Base-by-base conservation (phyloP, 2,329 filamentous ascomycete genomes). In the Thelonectria olida region DNA sequence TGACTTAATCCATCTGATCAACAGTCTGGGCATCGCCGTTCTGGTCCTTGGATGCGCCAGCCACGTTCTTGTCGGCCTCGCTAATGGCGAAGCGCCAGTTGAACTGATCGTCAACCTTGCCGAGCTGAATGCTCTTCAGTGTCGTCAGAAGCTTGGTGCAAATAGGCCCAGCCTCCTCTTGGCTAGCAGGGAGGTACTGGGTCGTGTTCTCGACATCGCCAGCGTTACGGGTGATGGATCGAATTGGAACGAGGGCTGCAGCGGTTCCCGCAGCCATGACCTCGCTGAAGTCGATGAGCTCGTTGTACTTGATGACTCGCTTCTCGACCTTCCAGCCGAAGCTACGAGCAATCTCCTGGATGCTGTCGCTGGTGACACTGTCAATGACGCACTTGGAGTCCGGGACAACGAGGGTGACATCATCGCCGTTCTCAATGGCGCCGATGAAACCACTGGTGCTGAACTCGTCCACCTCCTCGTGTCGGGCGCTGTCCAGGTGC, bases 361-460 rank as follows among this genome's bases (percentile, higher is more conserved):
- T 85, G 65, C 90, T 94, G 65, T 93, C 88, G 58, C 90, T 91
- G 4, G 93, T 97, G 42, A 97, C 92, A 60, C 85, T 96, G 73
- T 93, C 88, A 74, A 98, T 97, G 39, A 96, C 92, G 72, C 90
- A 93, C 72, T 88, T 90, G 72, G 91, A 95, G 77, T 96, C 91
- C 0, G 95, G 94, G n/a, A 96, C 89, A 5, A 96, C 89, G 3
- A 98, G 81, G 7, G 91, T 95, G 10, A 91, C 82, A 27, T 85
- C 78, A 5, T 83, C 83, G 4, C 84, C 86, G 42, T 88, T 48
- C 56, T 84, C 84, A 67, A 85, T 83, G 6, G 92, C 90, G 4
- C 93, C 96, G 66, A 98, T 91, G 77, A 99, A 98, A 1, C 93
- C 95, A 65, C 90, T 94, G 0, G 96, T 98, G 68, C 91, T 96